phyloP scores from a whole-genome alignment of 2,329 filamentous ascomycete species.

The Dryadomyces quercus-mongolicae region DNA sequence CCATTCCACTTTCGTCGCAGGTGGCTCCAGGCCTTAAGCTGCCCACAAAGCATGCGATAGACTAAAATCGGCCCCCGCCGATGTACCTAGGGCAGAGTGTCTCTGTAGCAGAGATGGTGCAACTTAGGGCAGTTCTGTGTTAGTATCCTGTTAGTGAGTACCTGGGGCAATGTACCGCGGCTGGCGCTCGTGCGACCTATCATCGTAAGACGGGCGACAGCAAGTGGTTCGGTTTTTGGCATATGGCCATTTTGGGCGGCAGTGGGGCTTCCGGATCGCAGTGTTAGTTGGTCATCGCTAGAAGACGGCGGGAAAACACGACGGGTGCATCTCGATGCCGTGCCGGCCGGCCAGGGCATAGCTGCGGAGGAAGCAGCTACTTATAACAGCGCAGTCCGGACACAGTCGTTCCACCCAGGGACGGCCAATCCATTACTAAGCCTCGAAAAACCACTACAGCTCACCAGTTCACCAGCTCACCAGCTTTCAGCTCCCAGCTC shows the following conservation, averaged over 20 bases:
- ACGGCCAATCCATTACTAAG: not conserved
- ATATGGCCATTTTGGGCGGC: not conserved
- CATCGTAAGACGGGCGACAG: constrained; percentile 2
- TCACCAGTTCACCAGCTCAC: not conserved
- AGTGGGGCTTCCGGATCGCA: not conserved
- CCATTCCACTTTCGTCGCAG: not conserved
- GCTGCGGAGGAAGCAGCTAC: not conserved
- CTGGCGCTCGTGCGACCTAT: constrained; percentile 1
- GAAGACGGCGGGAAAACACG: not conserved
- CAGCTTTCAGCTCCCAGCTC: not conserved
- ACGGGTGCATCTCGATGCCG: constrained; percentile 2
- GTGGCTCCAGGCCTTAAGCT: constrained; percentile 1
- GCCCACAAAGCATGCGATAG: constrained; percentile 1
- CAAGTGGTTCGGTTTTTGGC: not conserved
- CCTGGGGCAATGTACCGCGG: not conserved
- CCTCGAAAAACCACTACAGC: not conserved
- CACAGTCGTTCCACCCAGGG: constrained; percentile 1
- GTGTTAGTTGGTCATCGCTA: not conserved
- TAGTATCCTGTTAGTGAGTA: not conserved
- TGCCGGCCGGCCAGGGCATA: not conserved
- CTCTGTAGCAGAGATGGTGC: not conserved
- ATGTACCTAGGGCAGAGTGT: not conserved
- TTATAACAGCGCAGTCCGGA: constrained; percentile 1
- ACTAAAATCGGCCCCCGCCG: not conserved
- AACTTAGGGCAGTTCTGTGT: not conserved